These are phyloP conservation scores for Naegleria lovaniensis DNA, from an alignment of 208 protist species.

Conservation along the genomic window DNA sequence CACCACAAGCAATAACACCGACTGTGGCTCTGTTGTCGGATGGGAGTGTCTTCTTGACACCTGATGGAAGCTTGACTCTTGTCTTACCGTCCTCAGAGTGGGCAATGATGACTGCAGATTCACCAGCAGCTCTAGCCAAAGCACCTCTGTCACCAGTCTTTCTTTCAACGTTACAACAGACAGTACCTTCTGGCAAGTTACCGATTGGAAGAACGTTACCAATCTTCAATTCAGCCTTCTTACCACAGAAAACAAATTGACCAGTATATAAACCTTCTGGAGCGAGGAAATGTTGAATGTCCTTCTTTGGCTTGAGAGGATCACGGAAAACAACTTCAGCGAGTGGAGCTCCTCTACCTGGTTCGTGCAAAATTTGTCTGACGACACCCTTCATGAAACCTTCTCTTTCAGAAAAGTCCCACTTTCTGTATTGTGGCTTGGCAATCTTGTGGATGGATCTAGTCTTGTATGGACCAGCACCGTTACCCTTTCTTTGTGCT, in stretches of 20 bases:
- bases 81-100: constrained; percentile 93
- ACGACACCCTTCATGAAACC: constrained; percentile 79
- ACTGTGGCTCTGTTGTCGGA: constrained; percentile 89
- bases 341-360: constrained; percentile 96
- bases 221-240: constrained; percentile 85
- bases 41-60: constrained; percentile 91
- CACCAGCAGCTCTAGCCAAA: constrained; percentile 86
- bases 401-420: constrained; percentile 95
- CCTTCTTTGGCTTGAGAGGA: constrained; percentile 80
- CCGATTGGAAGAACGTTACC: constrained; percentile 96
- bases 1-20: constrained; percentile 96
- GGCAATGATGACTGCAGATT: constrained; percentile 92
- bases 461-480: constrained; percentile 60
- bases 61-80: constrained; percentile 95
- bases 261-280: constrained; percentile 98
- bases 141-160: constrained; percentile 89
- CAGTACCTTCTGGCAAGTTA: constrained; percentile 96
- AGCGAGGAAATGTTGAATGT: constrained; percentile 90
- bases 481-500: constrained; percentile 20
- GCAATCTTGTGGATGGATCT: constrained; percentile 90
- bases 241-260: constrained; percentile 96
- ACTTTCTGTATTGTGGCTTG: constrained; percentile 82
- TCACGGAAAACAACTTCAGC: constrained; percentile 93
- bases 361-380: constrained; percentile 96
- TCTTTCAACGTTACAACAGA: constrained; percentile 97